Base-by-base conservation (phyloP, 257 asterid species). In the Solanum rostratum region DNA sequence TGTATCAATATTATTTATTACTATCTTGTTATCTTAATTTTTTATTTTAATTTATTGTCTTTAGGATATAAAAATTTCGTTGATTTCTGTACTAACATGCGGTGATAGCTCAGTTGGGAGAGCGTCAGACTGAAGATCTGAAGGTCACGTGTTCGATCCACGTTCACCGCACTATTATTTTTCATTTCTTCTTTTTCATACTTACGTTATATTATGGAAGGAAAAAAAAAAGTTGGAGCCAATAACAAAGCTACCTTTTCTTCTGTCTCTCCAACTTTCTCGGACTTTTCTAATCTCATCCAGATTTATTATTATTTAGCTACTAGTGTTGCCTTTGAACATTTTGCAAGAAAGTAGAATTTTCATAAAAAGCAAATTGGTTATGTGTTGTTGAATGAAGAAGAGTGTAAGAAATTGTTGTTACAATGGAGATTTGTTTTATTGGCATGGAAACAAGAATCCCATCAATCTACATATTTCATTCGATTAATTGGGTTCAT, bases 61-160 rank as follows among this genome's bases (percentile, higher is more conserved):
- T 33, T 33, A n/a, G n/a, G n/a, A n/a, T n/a, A n/a, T n/a, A n/a
- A n/a, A n/a, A n/a, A n/a, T n/a, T n/a, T n/a, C 7, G 63, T 55
- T 20, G 0, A 9, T 0, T 2, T 22, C 10, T n/a, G 0, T 1
- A 3, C 2, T 3, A 24, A 24, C 4, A 41, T 39, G 97, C 93
- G 95, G 96, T 94, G 95, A 94, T 93, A 94, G 97, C 95, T 92
- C 96, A 93, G 94, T 94, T 93, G 97, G 97, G 96, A 92, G 97
- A 93, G 97, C 97, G 95, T 91, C 97, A 92, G 95, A 92, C 97
- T 93, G 94, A 88, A 92, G 93, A 89, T 91, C 90, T 89, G 94
- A 94, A 92, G 97, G 97, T 92, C 97, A 85, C 97, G 98, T 93
- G 97, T 93, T 93, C 95, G 98, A 93, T 94, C 97, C 98, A 93